phyloP scores from a whole-genome alignment of 192 early-diverging fungal genomes.

The Rhizoclosmatium globosum region DNA sequence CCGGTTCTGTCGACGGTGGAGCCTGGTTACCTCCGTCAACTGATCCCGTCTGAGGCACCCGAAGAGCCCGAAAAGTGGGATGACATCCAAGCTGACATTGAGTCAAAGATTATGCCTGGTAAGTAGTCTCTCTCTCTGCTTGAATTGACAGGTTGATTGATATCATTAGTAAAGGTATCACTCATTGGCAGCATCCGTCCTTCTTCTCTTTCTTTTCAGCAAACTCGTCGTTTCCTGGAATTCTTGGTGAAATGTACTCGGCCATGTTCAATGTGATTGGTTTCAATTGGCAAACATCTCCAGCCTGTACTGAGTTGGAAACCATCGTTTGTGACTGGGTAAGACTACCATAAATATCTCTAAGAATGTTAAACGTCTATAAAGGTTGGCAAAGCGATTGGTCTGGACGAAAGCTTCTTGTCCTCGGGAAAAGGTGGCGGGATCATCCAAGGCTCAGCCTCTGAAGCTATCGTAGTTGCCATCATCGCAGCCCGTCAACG shows the following conservation, averaged over 20 bases:
- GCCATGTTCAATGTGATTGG: slow-evolving; percentile 56
- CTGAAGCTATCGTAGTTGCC: slow-evolving; percentile 63
- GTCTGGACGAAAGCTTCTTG: slow-evolving; percentile 61
- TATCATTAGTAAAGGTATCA: slow-evolving; percentile 51
- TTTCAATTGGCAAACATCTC: slow-evolving; percentile 45
- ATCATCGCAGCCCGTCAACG: slow-evolving; percentile 67
- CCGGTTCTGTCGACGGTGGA: slow-evolving; percentile 59
- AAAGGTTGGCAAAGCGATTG: slow-evolving; percentile 64
- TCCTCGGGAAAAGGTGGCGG: slow-evolving; percentile 66
- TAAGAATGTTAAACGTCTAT: not conserved
- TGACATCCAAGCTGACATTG: slow-evolving; percentile 52
- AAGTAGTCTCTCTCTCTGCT: not conserved
- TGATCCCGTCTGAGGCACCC: slow-evolving; percentile 64
- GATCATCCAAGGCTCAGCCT: slow-evolving; percentile 70
- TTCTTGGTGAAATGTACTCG: slow-evolving; percentile 72
- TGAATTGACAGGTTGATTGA: not conserved
- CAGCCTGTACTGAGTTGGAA: slow-evolving; percentile 71
- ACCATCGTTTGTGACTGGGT: slow-evolving; percentile 65
- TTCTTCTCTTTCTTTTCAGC: slow-evolving; percentile 70
- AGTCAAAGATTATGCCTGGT: slow-evolving; percentile 65
- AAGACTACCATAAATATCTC: not conserved
- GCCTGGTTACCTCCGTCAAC: slow-evolving; percentile 65
- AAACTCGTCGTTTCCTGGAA: slow-evolving; percentile 60
- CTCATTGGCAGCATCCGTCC: slow-evolving; percentile 75
- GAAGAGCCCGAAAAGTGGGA: slow-evolving; percentile 55